These are phyloP conservation scores for Malassezia pachydermatis DNA, from an alignment of 1,284 basidiomycete genomes.

Conservation along the genomic window DNA sequence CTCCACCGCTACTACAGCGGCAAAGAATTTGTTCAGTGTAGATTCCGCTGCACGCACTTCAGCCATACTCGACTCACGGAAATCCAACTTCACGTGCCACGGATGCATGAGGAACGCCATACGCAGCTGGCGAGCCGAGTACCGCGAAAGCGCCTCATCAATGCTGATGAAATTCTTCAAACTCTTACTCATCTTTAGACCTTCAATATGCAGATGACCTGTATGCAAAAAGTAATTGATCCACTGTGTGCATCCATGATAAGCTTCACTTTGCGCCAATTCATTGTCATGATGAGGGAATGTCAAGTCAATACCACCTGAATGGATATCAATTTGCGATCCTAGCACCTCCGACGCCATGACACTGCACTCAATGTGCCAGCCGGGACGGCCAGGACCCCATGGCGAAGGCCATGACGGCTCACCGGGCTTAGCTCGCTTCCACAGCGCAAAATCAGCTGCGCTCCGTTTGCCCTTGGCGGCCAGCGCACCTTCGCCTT, in stretches of 20 bases:
- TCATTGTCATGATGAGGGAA: slow-evolving; percentile 99
- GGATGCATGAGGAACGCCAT: slow-evolving; percentile 81
- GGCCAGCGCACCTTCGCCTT: slow-evolving; percentile 73
- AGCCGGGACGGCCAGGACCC: slow-evolving; percentile 93
- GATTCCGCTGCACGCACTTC: slow-evolving; percentile 81
- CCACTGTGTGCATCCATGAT: slow-evolving; percentile 84
- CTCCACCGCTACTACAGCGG: slow-evolving; percentile 67
- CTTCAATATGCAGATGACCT: slow-evolving; percentile 95
- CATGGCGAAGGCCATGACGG: slow-evolving; percentile 93
- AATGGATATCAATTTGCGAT: slow-evolving; percentile 91
- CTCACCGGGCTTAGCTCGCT: slow-evolving; percentile 93
- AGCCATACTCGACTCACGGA: slow-evolving; percentile 72
- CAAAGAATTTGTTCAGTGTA: slow-evolving; percentile 91
- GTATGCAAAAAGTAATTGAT: slow-evolving; percentile 99
- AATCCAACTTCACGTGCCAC: slow-evolving; percentile 90
- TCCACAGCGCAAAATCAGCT: slow-evolving; percentile 94
- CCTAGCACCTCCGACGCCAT: slow-evolving; percentile 94
- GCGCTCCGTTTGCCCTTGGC: slow-evolving; percentile 56
- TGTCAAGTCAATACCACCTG: slow-evolving; percentile 87
- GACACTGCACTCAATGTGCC: slow-evolving; percentile 99
- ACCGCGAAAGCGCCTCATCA: slow-evolving; percentile 80
- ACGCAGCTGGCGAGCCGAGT: slow-evolving; percentile 80
- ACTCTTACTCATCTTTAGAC: slow-evolving; percentile 98
- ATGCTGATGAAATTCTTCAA: slow-evolving; percentile 99
- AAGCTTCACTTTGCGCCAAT: slow-evolving; percentile 84